A percentile compares a stretch with the other conserved stretches of the same genome.
phyloP scores from a whole-genome alignment of 371 early-diverging fungal genomes.

The Apophysomyces trapeziformis region DNA sequence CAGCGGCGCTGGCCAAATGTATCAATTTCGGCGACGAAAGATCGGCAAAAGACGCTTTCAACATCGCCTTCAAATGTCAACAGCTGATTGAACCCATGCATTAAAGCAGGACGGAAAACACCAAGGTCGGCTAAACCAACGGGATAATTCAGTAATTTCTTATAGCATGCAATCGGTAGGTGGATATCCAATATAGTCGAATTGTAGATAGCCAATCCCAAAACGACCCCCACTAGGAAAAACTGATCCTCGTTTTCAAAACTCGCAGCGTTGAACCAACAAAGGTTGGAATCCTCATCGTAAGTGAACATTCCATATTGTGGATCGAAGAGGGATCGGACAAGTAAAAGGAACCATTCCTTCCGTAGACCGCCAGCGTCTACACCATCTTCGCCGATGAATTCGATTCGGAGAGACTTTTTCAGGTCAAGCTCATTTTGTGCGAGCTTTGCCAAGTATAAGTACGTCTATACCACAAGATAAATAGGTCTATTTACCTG shows the following conservation, averaged over 20 bases:
- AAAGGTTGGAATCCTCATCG: conserved; percentile 78
- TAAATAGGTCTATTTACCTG: conserved; percentile 43
- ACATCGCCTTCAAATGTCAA: conserved; percentile 85
- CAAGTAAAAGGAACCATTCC: conserved; percentile 93
- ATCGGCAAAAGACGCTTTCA: conserved; percentile 80
- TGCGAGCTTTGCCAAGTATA: conserved; percentile 50
- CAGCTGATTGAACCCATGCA: conserved; percentile 82
- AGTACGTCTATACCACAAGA: not conserved
- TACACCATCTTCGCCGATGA: conserved; percentile 87
- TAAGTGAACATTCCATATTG: conserved; percentile 80
- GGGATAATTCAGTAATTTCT: conserved; percentile 82
- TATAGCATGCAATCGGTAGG: conserved; percentile 90
- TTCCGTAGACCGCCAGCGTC: conserved; percentile 98
- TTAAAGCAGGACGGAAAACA: conserved; percentile 69
- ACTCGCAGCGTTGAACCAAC: conserved; percentile 91
- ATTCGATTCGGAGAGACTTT: conserved; percentile 83
- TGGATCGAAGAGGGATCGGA: conserved; percentile 91
- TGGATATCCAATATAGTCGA: conserved; percentile 90
- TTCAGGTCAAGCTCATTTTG: conserved; percentile 79
- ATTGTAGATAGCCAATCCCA: conserved; percentile 95
- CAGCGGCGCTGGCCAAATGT: conserved; percentile 75
- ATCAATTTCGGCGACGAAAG: conserved; percentile 82
- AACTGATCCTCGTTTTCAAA: conserved; percentile 90
- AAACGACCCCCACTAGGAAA: conserved; percentile 90
- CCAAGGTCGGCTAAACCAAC: conserved; percentile 64